Base-by-base conservation (phyloP, 108 stramenopile genomes). In the Stephanodiscus minutulus region DNA sequence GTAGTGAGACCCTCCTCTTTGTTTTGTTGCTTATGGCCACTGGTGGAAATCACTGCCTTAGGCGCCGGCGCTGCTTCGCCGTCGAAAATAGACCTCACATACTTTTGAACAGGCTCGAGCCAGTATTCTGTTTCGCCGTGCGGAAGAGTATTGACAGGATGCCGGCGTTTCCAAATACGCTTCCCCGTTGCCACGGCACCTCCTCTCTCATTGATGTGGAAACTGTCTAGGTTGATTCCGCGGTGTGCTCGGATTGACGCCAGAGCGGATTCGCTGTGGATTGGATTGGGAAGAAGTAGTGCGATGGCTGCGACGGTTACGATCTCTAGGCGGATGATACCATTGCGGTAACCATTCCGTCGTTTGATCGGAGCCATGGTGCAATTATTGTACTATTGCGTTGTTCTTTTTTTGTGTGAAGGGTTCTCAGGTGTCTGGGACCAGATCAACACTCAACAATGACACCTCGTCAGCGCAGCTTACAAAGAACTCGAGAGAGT, bases 151-250 rank as follows among this genome's bases (percentile, higher is more conserved):
- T 56, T 56, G 11, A 12, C 1, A 1, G 41, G 24, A 12, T 52
- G 49, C 20, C 52, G 24, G 39, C 37, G 43, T 41, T 58, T 68
- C 67, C 55, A 68, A 29, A 47, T 27, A 22, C 47, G 56, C 50
- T 54, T 60, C 37, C 29, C 54, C 47, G 70, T 79, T 48, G 64
- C 50, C n/a, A 65, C 65, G 21, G 64, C 70, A 36, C 68, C 75
- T 24, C 75, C 77, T 53, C 77, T 61, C 54, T 69, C 66, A 35
- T 70, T 79, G 0, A 79, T 39, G 60, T 79, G 70, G 49, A 72
- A 59, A 28, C 57, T 66, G 20, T 59, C 70, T 22, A n/a, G 36
- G 49, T 79, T 58, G 59, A 72, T 72, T 20, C 70, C 77, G 63
- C 68, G 77, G 59, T 78, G 65, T 25, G 77, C 71, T 33, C 70